Evolutionary conservation across 164 flowering plant genomes (phyloP), one percentile per base, ranked within the genome.

Genomic region (Nymphaea colorata): DNA sequence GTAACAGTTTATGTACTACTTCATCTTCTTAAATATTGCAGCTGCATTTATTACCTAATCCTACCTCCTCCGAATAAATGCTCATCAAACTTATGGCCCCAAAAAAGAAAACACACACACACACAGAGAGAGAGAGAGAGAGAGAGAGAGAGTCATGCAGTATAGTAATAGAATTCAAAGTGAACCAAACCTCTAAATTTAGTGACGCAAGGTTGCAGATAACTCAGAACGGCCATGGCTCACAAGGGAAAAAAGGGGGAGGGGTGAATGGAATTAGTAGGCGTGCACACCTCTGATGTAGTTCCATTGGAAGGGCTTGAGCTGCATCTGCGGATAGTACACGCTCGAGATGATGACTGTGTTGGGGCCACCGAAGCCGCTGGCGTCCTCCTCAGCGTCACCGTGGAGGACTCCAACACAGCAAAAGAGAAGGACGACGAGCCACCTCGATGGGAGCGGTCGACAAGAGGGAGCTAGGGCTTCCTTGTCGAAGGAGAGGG

Each of bases 241-340:
- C 36, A 25, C 36, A 25, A 25, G 36, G 36, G 36, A 25, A 25
- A 25, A 25, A 47, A 14, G 3, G 4, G 55, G 12, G 55, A 47
- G 7, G 55, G 12, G 12, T 47, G 11, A 7, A 47, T 5, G 55
- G 6, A 43, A 57, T 25, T 25, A 0, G 15, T 10, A 67, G 25
- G 8, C 11, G 14, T 18, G 41, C 61, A 2, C 67, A 93, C 98
- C 92, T 93, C 96, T 82, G 59, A 89, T 79, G 75, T 90, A 93
- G 16, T 86, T 83, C 86, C 87, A 84, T 0, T 79, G 81, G 68
- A 70, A 90, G 53, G 92, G 92, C 18, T 47, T 71, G 74, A 93
- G 82, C 78, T 45, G 74, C 42, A 80, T 80, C 44, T 70, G 69
- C 0, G 88, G 79, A 77, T 87, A 93, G 44, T 71, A 76, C 64